Evolutionary conservation across 495 filamentous ascomycete species (phyloP).

Genomic region (Choiromyces venosus): DNA sequence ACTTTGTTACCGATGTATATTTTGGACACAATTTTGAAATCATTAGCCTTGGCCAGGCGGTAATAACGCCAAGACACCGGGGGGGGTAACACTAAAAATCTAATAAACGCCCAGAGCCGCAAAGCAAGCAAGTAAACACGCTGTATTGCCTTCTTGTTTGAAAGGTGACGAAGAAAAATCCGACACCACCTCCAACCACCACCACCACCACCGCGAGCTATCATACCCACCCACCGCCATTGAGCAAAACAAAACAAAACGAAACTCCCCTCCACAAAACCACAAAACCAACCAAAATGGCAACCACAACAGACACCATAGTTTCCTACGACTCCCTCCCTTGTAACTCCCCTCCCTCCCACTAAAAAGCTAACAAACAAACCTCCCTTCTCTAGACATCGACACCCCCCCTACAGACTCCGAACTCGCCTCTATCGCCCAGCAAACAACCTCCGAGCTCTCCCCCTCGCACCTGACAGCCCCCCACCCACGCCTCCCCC

Average conservation of each 20-base stretch:
- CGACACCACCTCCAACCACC: background rate
- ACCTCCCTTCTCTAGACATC: constrained; percentile 68
- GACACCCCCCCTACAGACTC: constrained; percentile 59
- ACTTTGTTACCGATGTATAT: too few species aligned
- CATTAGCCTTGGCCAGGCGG: background rate
- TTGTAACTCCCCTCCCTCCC: constrained; percentile 51
- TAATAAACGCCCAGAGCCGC: too few species aligned
- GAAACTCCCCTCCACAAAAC: background rate
- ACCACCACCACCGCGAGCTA: background rate
- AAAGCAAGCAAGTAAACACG: background rate
- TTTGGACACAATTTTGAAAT: too few species aligned
- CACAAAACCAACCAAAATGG: constrained; percentile 49
- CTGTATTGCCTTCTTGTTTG: background rate
- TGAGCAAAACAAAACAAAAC: background rate
- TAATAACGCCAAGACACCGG: background rate
- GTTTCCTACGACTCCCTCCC: constrained; percentile 77
- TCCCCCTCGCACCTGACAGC: constrained; percentile 46
- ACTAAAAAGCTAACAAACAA: constrained; percentile 18
- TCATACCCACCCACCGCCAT: background rate
- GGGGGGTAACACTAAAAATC: background rate
- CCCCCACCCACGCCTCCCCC: too few species aligned
- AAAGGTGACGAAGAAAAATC: background rate
- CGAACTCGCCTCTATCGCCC: constrained; percentile 55
- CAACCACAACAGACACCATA: constrained; percentile 52
- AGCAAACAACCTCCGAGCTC: constrained; percentile 63